These are phyloP conservation scores for Polytrichum formosum DNA, from an alignment of 225 moss, liverwort and hornwort species.

Conservation along the genomic window DNA sequence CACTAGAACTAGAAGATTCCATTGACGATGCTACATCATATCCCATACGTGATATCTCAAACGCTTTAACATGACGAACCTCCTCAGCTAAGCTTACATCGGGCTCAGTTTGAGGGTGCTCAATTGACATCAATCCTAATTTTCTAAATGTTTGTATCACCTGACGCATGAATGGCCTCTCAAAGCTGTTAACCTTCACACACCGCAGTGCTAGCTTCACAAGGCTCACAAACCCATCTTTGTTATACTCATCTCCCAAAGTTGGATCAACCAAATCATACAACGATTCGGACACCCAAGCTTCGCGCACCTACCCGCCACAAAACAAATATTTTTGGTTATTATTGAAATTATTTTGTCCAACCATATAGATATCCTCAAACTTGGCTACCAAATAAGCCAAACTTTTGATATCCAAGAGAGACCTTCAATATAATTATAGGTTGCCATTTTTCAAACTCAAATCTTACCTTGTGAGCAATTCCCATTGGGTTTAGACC, in stretches of 20 bases:
- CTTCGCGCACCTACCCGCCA: conserved; percentile 18
- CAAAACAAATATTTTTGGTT: background rate
- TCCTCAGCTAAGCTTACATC: background rate
- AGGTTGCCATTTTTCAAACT: background rate
- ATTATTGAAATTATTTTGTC: background rate
- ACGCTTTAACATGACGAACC: background rate
- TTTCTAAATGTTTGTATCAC: conserved; percentile 22
- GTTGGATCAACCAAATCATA: conserved; percentile 21
- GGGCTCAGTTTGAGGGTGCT: background rate
- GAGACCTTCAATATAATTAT: background rate
- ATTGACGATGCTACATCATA: too few species aligned
- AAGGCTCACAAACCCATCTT: conserved; percentile 12
- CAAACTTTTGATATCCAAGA: background rate
- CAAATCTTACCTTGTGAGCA: conserved; percentile 16
- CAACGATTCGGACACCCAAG: conserved; percentile 14
- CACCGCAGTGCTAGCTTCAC: conserved; percentile 16
- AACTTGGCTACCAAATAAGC: too few species aligned
- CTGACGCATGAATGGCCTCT: conserved; percentile 24
- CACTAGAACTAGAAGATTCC: too few species aligned
- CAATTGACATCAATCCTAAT: background rate
- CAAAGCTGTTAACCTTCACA: conserved; percentile 1
- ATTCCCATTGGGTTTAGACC: conserved; percentile 11
- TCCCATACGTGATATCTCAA: background rate
- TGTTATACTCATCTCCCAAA: conserved; percentile 14
- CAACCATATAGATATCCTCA: too few species aligned